Evolutionary conservation across 768 basidiomycete genomes (phyloP).

Genomic region (Collybiopsis confluens): DNA sequence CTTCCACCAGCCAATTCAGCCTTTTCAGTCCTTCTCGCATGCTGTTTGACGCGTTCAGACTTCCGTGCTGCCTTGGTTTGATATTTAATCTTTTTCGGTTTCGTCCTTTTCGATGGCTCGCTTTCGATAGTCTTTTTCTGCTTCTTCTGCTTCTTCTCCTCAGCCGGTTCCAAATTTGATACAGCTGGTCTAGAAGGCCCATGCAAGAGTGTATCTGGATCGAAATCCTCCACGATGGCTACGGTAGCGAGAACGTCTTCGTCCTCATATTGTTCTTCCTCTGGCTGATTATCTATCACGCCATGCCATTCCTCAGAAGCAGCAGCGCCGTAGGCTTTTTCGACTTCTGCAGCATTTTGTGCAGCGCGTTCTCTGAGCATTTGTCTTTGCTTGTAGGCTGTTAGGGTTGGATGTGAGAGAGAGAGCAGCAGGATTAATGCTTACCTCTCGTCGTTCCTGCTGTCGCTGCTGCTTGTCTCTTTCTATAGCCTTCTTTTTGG

Average conservation of each 20-base stretch:
- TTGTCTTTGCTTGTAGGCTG: slow-evolving; percentile 58
- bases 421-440: slow-evolving; percentile 19
- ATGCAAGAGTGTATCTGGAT: slow-evolving; percentile 59
- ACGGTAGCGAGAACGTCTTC: slow-evolving; percentile 86
- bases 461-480: slow-evolving; percentile 73
- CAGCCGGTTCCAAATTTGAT: not conserved
- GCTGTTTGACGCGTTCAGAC: slow-evolving; percentile 59
- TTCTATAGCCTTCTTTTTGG: slow-evolving; percentile 68
- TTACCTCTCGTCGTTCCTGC: slow-evolving; percentile 75
- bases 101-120: slow-evolving; percentile 20
- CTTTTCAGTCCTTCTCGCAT: slow-evolving; percentile 61
- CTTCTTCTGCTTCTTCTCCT: too few species aligned
- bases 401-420: slow-evolving; percentile 10
- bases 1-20: slow-evolving; percentile 70
- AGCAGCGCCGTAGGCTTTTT: slow-evolving; percentile 61
- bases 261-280: slow-evolving; percentile 73
- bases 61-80: slow-evolving; percentile 68
- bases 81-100: slow-evolving; percentile 51
- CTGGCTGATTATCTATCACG: slow-evolving; percentile 28
- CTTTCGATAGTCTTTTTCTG: too few species aligned
- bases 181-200: slow-evolving; percentile 29
- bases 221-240: slow-evolving; percentile 89
- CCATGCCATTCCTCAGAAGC: slow-evolving; percentile 50
- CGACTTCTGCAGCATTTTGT: slow-evolving; percentile 74
- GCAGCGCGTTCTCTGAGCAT: slow-evolving; percentile 72